These are phyloP conservation scores for Moesziomyces sp. DNA, from an alignment of 1,284 basidiomycete genomes.

Conservation along the genomic window DNA sequence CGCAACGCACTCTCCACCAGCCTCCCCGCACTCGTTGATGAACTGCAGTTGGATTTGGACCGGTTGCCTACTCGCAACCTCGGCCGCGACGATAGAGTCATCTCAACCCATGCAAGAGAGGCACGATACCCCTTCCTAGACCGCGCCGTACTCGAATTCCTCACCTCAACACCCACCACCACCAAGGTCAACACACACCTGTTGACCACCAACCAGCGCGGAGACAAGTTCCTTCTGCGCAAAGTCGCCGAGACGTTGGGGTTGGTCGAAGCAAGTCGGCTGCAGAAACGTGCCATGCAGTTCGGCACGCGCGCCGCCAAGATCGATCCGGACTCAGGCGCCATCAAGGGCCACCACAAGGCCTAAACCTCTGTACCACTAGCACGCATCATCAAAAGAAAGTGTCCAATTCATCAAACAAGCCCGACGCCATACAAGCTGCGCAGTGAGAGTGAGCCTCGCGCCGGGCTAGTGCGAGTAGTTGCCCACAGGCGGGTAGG, in stretches of 20 bases:
- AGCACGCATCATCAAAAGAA: not conserved
- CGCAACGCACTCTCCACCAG: constrained; percentile 75
- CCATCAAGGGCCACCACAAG: constrained; percentile 63
- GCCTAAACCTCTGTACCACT: not conserved
- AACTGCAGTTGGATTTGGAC: constrained; percentile 93
- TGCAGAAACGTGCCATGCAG: constrained; percentile 93
- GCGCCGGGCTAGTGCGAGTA: constrained; percentile 22
- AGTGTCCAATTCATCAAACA: constrained; percentile 5
- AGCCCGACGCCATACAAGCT: too few relatives aligned
- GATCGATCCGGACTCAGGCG: constrained; percentile 75
- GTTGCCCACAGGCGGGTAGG: constrained; percentile 35
- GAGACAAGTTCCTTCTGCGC: constrained; percentile 88
- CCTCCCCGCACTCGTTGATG: constrained; percentile 75
- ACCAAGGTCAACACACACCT: constrained; percentile 76
- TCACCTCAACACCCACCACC: constrained; percentile 80
- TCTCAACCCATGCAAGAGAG: constrained; percentile 88
- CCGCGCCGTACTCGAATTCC: constrained; percentile 48
- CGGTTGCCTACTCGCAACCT: constrained; percentile 89
- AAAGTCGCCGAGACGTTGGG: constrained; percentile 40
- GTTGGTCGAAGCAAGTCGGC: constrained; percentile 72
- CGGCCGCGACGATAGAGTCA: constrained; percentile 90
- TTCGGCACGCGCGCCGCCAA: constrained; percentile 91
- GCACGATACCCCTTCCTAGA: constrained; percentile 69
- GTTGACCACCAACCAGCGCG: constrained; percentile 70
- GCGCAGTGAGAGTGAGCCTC: too few relatives aligned